Evolutionary conservation across 2,329 filamentous ascomycete species (phyloP).

Genomic region (Rutstroemia sp.): DNA sequence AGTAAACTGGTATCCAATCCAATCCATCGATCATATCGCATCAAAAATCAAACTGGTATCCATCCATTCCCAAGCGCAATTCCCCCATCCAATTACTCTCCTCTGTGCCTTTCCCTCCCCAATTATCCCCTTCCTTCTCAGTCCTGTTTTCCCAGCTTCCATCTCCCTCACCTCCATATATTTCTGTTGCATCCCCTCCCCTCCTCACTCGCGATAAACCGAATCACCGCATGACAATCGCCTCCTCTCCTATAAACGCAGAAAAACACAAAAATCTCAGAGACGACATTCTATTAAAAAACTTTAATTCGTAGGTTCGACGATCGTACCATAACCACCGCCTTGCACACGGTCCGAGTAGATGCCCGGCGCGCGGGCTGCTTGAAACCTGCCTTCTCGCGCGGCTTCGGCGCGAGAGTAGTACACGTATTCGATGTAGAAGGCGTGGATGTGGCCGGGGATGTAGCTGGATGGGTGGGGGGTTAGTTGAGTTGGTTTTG

Average conservation of each 20-base stretch:
- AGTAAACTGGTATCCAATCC: background rate
- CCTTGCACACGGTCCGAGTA: slow-evolving; percentile 68
- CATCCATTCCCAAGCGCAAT: background rate
- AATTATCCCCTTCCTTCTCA: background rate
- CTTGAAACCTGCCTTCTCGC: slow-evolving; percentile 46
- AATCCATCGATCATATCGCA: background rate
- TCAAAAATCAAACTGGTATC: background rate
- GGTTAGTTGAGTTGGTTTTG: background rate
- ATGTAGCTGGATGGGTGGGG: slow-evolving; percentile 22
- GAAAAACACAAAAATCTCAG: slow-evolving; percentile 2
- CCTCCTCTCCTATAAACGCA: background rate
- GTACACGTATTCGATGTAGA: slow-evolving; percentile 63
- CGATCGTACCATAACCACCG: slow-evolving; percentile 52
- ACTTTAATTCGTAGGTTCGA: slow-evolving; percentile 16
- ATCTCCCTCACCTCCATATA: background rate
- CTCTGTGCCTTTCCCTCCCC: background rate
- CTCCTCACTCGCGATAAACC: background rate
- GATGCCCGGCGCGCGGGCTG: slow-evolving; percentile 55
- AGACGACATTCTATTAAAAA: background rate
- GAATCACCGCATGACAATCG: background rate
- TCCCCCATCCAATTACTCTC: background rate
- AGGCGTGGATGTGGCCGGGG: slow-evolving; percentile 30
- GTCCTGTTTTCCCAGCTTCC: background rate
- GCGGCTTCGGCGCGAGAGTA: slow-evolving; percentile 64
- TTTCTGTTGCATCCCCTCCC: background rate